A percentile compares a stretch with the other conserved stretches of the same genome.
phyloP scores from a whole-genome alignment of 2,329 filamentous ascomycete species.

The Fusarium torreyae region DNA sequence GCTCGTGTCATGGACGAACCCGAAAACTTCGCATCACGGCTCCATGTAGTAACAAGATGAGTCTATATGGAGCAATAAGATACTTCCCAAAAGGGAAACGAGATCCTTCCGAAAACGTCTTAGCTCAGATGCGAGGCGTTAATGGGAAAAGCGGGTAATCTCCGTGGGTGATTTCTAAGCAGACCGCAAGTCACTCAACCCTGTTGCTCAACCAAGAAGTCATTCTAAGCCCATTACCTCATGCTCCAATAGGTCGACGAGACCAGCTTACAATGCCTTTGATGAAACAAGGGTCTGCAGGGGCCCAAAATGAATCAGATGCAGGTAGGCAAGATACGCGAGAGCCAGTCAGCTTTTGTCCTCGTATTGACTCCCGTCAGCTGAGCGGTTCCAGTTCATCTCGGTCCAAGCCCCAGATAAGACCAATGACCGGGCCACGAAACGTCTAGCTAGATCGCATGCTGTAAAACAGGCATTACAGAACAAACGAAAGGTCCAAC shows the following conservation, averaged over 20 bases:
- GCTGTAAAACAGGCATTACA: constrained; percentile 33
- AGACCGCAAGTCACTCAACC: neutral
- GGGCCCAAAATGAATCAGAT: accelerated
- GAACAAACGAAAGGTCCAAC: constrained; percentile 32
- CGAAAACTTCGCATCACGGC: too few relatives aligned
- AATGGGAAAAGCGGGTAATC: neutral
- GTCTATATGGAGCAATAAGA: neutral
- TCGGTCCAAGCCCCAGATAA: constrained; percentile 12
- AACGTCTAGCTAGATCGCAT: constrained; percentile 39
- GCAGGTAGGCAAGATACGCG: neutral
- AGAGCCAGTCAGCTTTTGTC: neutral
- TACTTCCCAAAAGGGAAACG: constrained; percentile 26
- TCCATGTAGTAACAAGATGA: neutral
- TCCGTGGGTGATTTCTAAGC: constrained; percentile 20
- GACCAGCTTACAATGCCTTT: neutral
- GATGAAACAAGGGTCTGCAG: too few relatives aligned
- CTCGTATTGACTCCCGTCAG: constrained; percentile 6
- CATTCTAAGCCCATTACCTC: neutral
- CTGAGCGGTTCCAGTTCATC: constrained; percentile 40
- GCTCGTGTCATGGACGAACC: too few relatives aligned
- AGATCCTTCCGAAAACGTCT: neutral
- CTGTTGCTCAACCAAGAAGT: neutral
- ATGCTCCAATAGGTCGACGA: neutral
- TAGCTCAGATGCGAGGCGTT: neutral
- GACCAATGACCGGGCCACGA: neutral